A percentile compares a stretch with the other conserved stretches of the same genome.
These are phyloP conservation scores for Solanum chaucha DNA, from an alignment of 257 asterid species.

Conservation along the genomic window DNA sequence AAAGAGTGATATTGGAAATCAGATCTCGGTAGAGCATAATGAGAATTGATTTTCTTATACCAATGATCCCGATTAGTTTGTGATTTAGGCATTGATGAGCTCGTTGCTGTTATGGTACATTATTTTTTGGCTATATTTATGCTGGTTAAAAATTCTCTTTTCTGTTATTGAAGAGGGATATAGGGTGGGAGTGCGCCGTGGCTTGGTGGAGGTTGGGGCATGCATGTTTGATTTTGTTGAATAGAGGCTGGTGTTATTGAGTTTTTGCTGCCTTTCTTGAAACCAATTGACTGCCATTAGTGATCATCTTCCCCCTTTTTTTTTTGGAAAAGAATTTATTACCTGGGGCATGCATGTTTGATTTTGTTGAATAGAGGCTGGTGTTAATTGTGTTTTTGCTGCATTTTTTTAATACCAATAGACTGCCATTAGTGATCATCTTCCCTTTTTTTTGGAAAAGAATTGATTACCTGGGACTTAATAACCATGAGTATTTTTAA, in stretches of 20 bases:
- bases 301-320: background rate
- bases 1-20: background rate
- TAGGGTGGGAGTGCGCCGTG: background rate
- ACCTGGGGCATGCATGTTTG: background rate
- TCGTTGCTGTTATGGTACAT: background rate
- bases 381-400: background rate
- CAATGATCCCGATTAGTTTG: background rate
- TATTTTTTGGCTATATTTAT: background rate
- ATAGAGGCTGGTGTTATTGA: background rate
- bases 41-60: background rate
- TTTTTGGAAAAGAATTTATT: background rate
- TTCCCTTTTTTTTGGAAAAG: background rate
- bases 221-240: background rate
- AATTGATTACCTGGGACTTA: background rate
- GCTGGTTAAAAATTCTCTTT: background rate
- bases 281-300: background rate
- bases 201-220: background rate
- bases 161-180: background rate
- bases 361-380: background rate
- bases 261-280: background rate
- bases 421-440: background rate
- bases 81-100: background rate
- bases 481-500: background rate
- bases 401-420: background rate
- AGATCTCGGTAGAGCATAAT: background rate